Percentiles rank a stretch among this genome's conserved stretches.
Conservation (phyloP, 2,329 filamentous ascomycete genomes). For the Botrytis elliptica region DNA sequence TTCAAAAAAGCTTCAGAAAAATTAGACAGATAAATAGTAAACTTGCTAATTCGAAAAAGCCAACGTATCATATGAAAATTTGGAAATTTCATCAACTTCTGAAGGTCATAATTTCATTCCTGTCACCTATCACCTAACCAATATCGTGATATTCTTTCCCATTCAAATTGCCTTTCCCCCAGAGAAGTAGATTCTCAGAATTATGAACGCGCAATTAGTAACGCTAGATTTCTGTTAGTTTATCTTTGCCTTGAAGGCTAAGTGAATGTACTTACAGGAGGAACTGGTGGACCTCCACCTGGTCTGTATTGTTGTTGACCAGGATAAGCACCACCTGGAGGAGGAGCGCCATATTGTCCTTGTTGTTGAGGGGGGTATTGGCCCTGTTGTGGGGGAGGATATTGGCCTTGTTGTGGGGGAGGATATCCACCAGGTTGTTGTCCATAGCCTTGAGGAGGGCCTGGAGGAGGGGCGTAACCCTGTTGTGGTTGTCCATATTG, state of each 20-base stretch:
- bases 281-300: slow-evolving; percentile 8
- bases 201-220: slow-evolving; percentile 3
- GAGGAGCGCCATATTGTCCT: slow-evolving; percentile 19
- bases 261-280: slow-evolving; percentile 7
- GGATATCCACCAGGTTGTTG: slow-evolving; percentile 14
- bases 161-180: neutral
- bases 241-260: neutral
- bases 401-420: slow-evolving; percentile 14
- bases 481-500: slow-evolving; percentile 31
- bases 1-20: neutral
- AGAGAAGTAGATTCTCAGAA: neutral
- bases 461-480: slow-evolving; percentile 5
- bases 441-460: slow-evolving; percentile 17
- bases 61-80: neutral
- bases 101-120: slow-evolving; percentile 3
- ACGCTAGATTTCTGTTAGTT: neutral
- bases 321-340: slow-evolving; percentile 16
- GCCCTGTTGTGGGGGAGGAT: slow-evolving; percentile 35
- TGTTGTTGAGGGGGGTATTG: slow-evolving; percentile 27
- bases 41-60: slow-evolving; percentile 4
- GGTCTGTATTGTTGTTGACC: slow-evolving; percentile 18
- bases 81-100: neutral
- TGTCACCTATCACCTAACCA: neutral
- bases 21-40: neutral
- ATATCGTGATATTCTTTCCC: neutral